Evolutionary conservation across 2,329 filamentous ascomycete species (phyloP), one percentile per base, ranked within the genome.

Genomic region (Neofusicoccum laricinum): DNA sequence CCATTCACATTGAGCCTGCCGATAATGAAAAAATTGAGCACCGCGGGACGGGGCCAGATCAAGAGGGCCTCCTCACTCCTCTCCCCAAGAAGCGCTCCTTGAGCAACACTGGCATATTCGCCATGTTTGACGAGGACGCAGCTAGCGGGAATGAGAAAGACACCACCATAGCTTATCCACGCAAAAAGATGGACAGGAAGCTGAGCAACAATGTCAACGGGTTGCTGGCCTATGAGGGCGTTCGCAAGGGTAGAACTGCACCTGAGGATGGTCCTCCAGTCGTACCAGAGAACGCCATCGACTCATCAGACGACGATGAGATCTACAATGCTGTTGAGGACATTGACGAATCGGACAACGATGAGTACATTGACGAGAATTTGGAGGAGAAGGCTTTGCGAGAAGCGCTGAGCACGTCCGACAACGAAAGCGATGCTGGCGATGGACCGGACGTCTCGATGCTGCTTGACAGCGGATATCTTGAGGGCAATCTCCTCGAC

Each of bases 291-390:
- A 74, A 76, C 68, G 74, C 73, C 49, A 75, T 77, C 58, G 74
- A 75, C 58, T 74, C 70, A 36, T 66, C 64, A 46, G 69, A 70
- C 49, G 70, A 77, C 58, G 76, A 77, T 67, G 76, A 78, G 67
- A 86, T 89, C 66, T 90, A 92, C 71, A 86, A 84, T 61, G 89
- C 87, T 41, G 89, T 96, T 66, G 90, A 94, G 73, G 86, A 92
- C 58, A 89, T 96, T 66, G 91, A 86, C 69, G 91, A 58, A 5
- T 59, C 53, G 0, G 63, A 93, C 70, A 89, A 87, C 11, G 91
- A 93, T 67, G 89, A 92, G 68, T 91, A 94, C 75, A 89, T 94
- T 82, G 86, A 94, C 64, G 85, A 90, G 72, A 86, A 88, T 82
- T 84, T 87, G 81, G 91, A 95, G 84, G 91, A 93, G 80, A 84